Percentiles rank a stretch among this genome's conserved stretches.
These are phyloP conservation scores for Xanthoconium stramineum DNA, from an alignment of 768 basidiomycete species.

Conservation along the genomic window DNA sequence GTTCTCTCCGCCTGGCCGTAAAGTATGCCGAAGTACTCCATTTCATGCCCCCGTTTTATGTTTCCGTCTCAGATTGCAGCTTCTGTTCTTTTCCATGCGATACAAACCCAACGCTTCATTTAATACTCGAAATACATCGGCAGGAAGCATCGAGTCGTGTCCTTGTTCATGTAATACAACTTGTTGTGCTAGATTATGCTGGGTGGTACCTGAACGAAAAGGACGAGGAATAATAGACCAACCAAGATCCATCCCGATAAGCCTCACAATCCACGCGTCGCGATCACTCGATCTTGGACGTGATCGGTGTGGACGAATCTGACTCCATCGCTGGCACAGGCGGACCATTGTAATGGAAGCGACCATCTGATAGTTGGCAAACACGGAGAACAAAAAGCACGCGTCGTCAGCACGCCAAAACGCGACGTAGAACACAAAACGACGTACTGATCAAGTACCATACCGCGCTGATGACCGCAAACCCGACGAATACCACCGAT, in stretches of 20 bases:
- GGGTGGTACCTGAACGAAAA: not conserved
- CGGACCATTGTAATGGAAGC: slow-evolving; percentile 43
- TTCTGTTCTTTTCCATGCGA: not conserved
- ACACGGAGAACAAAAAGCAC: no score
- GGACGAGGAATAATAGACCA: no score
- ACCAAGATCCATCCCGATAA: no score
- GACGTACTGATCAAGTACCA: slow-evolving; percentile 61
- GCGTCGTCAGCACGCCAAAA: not conserved
- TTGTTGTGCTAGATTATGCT: not conserved
- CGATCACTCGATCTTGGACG: slow-evolving; percentile 10
- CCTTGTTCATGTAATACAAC: not conserved
- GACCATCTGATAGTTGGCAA: slow-evolving; percentile 34
- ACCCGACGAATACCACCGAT: slow-evolving; percentile 64
- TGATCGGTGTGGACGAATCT: not conserved
- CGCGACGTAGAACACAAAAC: not conserved
- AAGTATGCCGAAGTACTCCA: not conserved
- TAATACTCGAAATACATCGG: not conserved
- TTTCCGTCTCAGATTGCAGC: not conserved
- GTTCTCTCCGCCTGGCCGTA: not conserved
- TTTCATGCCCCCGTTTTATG: not conserved
- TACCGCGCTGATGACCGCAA: slow-evolving; percentile 50
- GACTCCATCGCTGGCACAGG: slow-evolving; percentile 29
- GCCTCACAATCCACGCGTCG: no score
- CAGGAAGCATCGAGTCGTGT: not conserved
- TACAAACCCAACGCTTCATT: slow-evolving; percentile 12